Base-by-base conservation (phyloP, 805 yeast species). In the Lipomyces japonicus region DNA sequence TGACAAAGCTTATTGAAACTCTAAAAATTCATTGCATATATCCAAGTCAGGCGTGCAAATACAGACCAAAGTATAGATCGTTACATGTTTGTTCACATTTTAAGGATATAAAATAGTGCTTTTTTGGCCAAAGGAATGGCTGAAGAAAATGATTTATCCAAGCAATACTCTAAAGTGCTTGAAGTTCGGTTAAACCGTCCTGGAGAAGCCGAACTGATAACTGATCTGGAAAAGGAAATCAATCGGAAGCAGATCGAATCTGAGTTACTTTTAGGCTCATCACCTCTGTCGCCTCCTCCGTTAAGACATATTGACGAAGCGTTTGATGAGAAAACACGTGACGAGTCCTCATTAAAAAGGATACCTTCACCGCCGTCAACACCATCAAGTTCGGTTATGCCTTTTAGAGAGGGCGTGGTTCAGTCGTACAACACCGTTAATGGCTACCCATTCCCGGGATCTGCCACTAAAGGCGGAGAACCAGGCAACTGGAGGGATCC, bases 361-460 rank as follows among this genome's bases (percentile, higher is more conserved):
- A 53, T 48, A 10, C 53, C 54, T 2, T 49, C 57, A 3, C 57
- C 53, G 24, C 57, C 57, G 4, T 49, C 57, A 31, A 53, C 57
- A 10, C 57, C 57, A 4, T 42, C 53, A 3, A 39, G 46, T 9
- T 9, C 40, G 12, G 44, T 26, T 12, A 30, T 25, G 45, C 38
- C 25, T 4, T 25, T 26, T 24, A 6, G 37, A 9, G 39, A 42
- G 10, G 21, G 28, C 3, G 25, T 12, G 16, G 31, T 22, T 12
- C 28, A 25, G 18, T 16, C 32, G 3, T 35, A 14, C 19, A 7
- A n/a, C 10, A 9, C 9, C 25, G 23, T 18, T n/a, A 26, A 30
- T 28, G 30, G 22, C n/a, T 14, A 36, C 36, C 18, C 23, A 21
- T 39, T 23, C 30, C 31, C 31, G n/a, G 26, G 23, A 10, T 9